Evolutionary conservation across 78 protist genomes (phyloP).

Genomic region (Polysphondylium violaceum): DNA sequence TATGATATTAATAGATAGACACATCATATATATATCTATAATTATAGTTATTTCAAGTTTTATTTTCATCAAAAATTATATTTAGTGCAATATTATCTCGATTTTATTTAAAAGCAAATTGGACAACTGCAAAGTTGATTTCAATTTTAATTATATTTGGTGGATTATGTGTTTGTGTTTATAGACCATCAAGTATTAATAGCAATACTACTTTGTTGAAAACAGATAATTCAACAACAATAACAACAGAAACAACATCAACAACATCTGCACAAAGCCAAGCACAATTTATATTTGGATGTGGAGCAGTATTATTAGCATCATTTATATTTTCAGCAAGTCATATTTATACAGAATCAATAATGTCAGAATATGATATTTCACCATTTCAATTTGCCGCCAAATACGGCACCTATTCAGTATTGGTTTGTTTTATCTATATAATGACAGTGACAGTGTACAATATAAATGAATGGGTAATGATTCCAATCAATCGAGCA

Average conservation of each 20-base stretch:
- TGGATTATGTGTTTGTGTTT: slow-evolving; percentile 51
- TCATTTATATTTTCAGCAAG: slow-evolving; percentile 59
- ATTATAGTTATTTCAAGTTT: slow-evolving; percentile 38
- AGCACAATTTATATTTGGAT: slow-evolving; percentile 1
- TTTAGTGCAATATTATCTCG: slow-evolving; percentile 47
- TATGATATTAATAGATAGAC: neutral
- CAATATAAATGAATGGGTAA: slow-evolving; percentile 34
- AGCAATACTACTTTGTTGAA: too few relatives aligned
- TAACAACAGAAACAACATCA: neutral
- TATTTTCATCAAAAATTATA: slow-evolving; percentile 71
- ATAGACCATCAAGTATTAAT: slow-evolving; percentile 31
- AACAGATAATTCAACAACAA: neutral
- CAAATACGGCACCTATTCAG: slow-evolving; percentile 39
- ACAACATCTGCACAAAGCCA: neutral
- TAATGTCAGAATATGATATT: slow-evolving; percentile 7
- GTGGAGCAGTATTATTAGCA: slow-evolving; percentile 18
- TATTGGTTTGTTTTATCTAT: slow-evolving; percentile 12
- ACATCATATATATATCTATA: neutral
- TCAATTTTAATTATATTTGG: slow-evolving; percentile 31
- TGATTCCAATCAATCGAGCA: neutral
- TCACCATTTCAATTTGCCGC: slow-evolving; percentile 36
- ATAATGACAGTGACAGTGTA: slow-evolving; percentile 36
- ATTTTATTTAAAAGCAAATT: neutral
- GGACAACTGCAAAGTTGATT: slow-evolving; percentile 19
- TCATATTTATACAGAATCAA: slow-evolving; percentile 37